Evolutionary conservation across 805 yeast genomes (phyloP).

Genomic region (Brettanomyces naardenensis): DNA sequence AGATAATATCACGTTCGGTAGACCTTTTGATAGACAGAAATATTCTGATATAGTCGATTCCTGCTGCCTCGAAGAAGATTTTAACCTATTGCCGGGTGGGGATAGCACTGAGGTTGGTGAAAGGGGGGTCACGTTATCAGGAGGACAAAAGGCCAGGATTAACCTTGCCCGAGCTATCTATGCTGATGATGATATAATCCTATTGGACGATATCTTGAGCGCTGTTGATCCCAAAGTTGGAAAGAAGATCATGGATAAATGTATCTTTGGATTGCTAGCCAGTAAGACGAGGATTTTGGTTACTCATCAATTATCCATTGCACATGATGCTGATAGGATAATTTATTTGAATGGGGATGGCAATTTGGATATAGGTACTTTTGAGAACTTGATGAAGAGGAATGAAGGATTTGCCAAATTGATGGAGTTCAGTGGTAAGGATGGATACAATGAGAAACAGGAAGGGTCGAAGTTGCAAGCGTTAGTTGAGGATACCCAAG

Average conservation of each 20-base stretch:
- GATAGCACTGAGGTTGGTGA: constrained; percentile 80
- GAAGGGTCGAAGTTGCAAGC: constrained; percentile 8
- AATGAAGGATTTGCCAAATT: constrained; percentile 29
- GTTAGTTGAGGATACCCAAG: constrained; percentile 9
- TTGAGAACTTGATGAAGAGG: constrained; percentile 40
- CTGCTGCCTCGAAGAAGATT: constrained; percentile 61
- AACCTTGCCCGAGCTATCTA: constrained; percentile 66
- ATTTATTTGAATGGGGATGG: constrained; percentile 65
- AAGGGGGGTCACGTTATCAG: constrained; percentile 75
- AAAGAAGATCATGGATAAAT: constrained; percentile 44
- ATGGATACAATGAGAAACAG: constrained; percentile 19
- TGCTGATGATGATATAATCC: constrained; percentile 47
- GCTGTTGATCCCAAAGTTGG: constrained; percentile 74
- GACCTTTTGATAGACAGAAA: constrained; percentile 37
- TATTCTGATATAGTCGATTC: constrained; percentile 51
- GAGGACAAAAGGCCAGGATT: constrained; percentile 81
- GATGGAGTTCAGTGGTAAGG: constrained; percentile 31
- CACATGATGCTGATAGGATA: constrained; percentile 61
- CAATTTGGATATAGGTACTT: constrained; percentile 50
- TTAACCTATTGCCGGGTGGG: constrained; percentile 62
- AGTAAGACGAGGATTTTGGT: constrained; percentile 66
- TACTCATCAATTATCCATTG: constrained; percentile 73
- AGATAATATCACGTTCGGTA: constrained; percentile 69
- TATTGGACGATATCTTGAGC: constrained; percentile 58
- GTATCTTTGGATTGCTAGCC: constrained; percentile 51